Percentiles rank a stretch among this genome's conserved stretches.
phyloP scores from a whole-genome alignment of 345 rosid species.

The Abelmoschus esculentus region DNA sequence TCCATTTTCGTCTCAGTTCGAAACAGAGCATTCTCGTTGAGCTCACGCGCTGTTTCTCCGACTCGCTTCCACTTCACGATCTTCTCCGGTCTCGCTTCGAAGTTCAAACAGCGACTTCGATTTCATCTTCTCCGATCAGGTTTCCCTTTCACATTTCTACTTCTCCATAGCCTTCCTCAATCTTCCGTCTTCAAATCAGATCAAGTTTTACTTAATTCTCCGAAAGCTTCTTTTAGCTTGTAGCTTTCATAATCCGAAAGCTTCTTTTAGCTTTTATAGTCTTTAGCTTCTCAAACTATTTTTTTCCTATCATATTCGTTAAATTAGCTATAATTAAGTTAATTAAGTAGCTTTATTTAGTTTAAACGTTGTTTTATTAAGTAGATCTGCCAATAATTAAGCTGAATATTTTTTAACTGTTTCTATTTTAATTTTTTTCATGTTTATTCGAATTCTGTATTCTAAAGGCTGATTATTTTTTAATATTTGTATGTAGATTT shows the following conservation, averaged over 20 bases:
- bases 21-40: neutral
- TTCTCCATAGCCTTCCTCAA: no score
- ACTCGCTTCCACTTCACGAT: neutral
- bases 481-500: neutral
- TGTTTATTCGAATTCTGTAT: neutral
- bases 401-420: neutral
- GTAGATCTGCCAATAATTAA: neutral
- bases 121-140: constrained; percentile 3
- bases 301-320: neutral
- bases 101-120: neutral
- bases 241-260: neutral
- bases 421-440: neutral
- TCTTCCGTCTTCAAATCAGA: neutral
- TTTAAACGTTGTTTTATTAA: neutral
- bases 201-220: neutral
- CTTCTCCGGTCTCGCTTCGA: neutral
- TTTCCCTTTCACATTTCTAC: neutral
- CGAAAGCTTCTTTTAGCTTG: neutral
- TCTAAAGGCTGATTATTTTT: neutral
- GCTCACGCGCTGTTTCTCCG: neutral
- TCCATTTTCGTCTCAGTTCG: neutral
- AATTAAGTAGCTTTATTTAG: constrained; percentile 4
- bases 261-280: neutral
- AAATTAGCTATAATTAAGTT: neutral
- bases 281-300: neutral